phyloP scores from a whole-genome alignment of 2,329 filamentous ascomycete genomes.

The Aspergillus felis region DNA sequence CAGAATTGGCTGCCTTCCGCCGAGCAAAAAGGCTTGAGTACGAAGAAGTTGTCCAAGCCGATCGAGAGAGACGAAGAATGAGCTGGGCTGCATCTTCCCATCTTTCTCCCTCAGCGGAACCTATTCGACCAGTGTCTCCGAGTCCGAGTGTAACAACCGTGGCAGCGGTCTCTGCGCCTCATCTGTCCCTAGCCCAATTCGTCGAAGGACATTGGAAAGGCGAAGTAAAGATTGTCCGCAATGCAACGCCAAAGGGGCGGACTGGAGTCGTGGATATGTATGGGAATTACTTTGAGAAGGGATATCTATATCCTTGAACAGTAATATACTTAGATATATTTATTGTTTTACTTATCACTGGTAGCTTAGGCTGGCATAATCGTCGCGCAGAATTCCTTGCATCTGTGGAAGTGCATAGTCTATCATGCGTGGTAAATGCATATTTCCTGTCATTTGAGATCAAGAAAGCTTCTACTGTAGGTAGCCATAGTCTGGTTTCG shows the following conservation, averaged over 20 bases:
- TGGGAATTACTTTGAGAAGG: constrained; percentile 52
- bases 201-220: constrained; percentile 60
- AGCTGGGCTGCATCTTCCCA: constrained; percentile 20
- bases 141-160: constrained; percentile 10
- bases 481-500: background rate
- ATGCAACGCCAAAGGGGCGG: constrained; percentile 35
- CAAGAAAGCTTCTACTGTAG: background rate
- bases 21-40: constrained; percentile 50
- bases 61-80: constrained; percentile 22
- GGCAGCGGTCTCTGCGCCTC: constrained; percentile 15
- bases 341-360: background rate
- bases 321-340: background rate
- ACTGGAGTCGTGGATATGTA: constrained; percentile 49
- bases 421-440: background rate
- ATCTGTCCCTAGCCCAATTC: constrained; percentile 30
- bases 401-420: background rate
- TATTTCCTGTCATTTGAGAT: background rate
- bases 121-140: constrained; percentile 7
- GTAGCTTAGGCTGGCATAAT: background rate
- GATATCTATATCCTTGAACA: constrained; percentile 47
- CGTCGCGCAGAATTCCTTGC: background rate
- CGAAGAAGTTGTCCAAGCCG: constrained; percentile 30
- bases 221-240: constrained; percentile 54
- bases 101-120: constrained; percentile 8
- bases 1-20: constrained; percentile 52